These are phyloP conservation scores for Elasticomyces elasticus DNA, from an alignment of 495 filamentous ascomycete genomes.

Conservation along the genomic window DNA sequence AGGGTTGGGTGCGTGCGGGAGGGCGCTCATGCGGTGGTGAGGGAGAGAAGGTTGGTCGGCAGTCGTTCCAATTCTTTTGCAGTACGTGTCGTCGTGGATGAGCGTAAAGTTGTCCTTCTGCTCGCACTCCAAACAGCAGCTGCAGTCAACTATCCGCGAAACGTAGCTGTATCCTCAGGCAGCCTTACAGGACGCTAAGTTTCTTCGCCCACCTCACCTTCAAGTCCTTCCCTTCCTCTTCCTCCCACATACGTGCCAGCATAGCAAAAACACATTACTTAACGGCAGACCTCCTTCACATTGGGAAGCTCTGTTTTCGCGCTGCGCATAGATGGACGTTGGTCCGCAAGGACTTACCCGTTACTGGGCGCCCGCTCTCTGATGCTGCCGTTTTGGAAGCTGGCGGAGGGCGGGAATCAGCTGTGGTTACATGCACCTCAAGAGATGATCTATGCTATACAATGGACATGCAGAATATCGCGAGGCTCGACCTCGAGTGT, in stretches of 20 bases:
- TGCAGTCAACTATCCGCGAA: too few species aligned
- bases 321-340: constrained; percentile 54
- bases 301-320: constrained; percentile 53
- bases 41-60: neutral
- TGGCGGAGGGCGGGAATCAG: constrained; percentile 67
- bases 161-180: neutral
- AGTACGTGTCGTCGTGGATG: too few species aligned
- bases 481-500: too few species aligned
- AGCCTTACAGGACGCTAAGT: too few species aligned
- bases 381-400: constrained; percentile 56
- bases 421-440: constrained; percentile 52
- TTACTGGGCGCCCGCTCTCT: constrained; percentile 69
- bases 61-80: too few species aligned
- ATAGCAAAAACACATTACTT: constrained; percentile 53
- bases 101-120: too few species aligned
- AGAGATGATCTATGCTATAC: too few species aligned
- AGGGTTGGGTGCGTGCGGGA: neutral
- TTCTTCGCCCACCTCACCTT: too few species aligned
- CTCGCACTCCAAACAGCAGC: too few species aligned
- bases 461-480: too few species aligned
- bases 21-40: neutral
- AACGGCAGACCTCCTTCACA: constrained; percentile 44
- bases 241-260: constrained; percentile 37
- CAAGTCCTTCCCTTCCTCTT: constrained; percentile 36
- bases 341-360: constrained; percentile 44